A percentile compares a stretch with the other conserved stretches of the same genome.
phyloP scores from a whole-genome alignment of 2,329 filamentous ascomycete genomes.

The Paraphaeosphaeria minitans region DNA sequence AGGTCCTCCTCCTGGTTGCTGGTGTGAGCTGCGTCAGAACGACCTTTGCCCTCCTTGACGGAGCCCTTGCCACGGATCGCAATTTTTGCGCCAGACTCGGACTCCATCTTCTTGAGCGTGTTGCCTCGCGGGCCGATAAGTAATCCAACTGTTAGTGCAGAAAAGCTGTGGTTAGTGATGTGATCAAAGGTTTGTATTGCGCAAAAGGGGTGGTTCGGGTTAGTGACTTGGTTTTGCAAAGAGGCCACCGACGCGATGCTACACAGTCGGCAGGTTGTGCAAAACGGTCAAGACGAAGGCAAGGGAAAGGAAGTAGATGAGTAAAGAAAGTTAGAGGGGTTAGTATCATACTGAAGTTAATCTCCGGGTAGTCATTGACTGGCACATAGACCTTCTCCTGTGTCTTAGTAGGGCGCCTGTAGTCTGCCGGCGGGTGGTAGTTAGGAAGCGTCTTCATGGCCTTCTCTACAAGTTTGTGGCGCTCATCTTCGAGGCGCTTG shows the following conservation, averaged over 20 bases:
- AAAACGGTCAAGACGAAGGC: constrained; percentile 53
- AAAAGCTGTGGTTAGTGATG: constrained; percentile 87
- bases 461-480: constrained; percentile 97
- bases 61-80: constrained; percentile 99
- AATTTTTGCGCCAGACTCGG: constrained; percentile 96
- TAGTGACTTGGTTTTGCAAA: constrained; percentile 49
- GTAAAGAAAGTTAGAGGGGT: constrained; percentile 72
- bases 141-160: constrained; percentile 91
- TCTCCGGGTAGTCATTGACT: constrained; percentile 99
- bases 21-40: constrained; percentile 97
- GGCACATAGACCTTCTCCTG: constrained; percentile 99
- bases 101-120: constrained; percentile 99
- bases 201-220: constrained; percentile 38
- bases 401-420: constrained; percentile 98
- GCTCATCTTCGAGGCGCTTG: constrained; percentile 97
- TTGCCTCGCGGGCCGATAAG: constrained; percentile 99
- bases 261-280: constrained; percentile 39
- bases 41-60: constrained; percentile 99
- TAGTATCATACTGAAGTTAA: constrained; percentile 99
- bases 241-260: constrained; percentile 38
- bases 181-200: constrained; percentile 48
- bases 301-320: constrained; percentile 50
- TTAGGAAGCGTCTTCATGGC: constrained; percentile 99
- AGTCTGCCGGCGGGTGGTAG: constrained; percentile 98
- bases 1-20: constrained; percentile 99